A percentile compares a stretch with the other conserved stretches of the same genome.
Evolutionary conservation across 2,329 filamentous ascomycete genomes (phyloP).

Genomic region (Aschersonia sp.): DNA sequence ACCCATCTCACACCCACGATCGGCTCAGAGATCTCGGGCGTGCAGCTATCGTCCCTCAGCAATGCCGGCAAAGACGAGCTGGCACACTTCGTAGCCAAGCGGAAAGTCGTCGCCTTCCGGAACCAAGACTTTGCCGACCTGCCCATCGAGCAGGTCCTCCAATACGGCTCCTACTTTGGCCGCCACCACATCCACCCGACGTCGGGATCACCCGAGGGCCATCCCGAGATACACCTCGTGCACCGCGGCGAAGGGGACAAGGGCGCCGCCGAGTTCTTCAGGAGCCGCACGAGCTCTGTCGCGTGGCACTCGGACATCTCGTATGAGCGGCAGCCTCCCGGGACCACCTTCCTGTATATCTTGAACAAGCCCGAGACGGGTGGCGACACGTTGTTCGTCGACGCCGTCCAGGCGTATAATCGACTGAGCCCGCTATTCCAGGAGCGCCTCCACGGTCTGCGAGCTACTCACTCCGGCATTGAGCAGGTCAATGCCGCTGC

Average conservation of each 20-base stretch:
- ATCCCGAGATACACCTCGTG: constrained; percentile 65
- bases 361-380: constrained; percentile 70
- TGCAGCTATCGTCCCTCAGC: constrained; percentile 56
- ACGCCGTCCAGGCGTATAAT: constrained; percentile 68
- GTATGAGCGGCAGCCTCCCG: constrained; percentile 78
- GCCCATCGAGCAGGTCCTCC: constrained; percentile 53
- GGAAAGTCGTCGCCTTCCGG: constrained; percentile 67
- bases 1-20: constrained; percentile 57
- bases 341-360: constrained; percentile 78
- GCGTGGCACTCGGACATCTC: constrained; percentile 85
- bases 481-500: constrained; percentile 64
- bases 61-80: constrained; percentile 62
- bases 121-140: constrained; percentile 59
- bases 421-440: constrained; percentile 67
- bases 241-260: constrained; percentile 45
- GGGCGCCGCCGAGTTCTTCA: constrained; percentile 44
- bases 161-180: constrained; percentile 63
- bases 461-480: constrained; percentile 65
- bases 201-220: constrained; percentile 57
- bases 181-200: constrained; percentile 72
- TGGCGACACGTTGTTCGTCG: constrained; percentile 73
- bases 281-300: constrained; percentile 59
- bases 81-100: constrained; percentile 58
- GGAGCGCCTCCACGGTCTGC: constrained; percentile 65
- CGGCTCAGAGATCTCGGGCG: constrained; percentile 54